Percentiles rank a stretch among this genome's conserved stretches.
phyloP scores from a whole-genome alignment of 2,329 filamentous ascomycete species.

The Penicillium capsulatum region DNA sequence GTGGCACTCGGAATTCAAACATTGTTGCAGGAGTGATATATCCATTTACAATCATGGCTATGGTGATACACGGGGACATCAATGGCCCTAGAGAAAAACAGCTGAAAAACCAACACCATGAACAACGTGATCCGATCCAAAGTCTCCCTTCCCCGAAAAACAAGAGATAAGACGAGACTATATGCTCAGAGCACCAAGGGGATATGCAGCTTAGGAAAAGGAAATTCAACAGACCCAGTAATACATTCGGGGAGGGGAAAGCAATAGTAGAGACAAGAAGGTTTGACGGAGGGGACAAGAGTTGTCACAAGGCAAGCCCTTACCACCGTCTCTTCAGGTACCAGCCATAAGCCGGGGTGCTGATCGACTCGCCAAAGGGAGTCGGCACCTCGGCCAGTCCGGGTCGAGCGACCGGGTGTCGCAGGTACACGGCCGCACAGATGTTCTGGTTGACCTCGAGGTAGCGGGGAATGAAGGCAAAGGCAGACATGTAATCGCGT shows the following conservation, averaged over 20 bases:
- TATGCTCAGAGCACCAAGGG: conserved; percentile 10
- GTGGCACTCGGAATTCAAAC: no score
- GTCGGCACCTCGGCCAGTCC: conserved; percentile 79
- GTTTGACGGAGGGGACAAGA: conserved; percentile 11
- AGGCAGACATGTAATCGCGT: conserved; percentile 79
- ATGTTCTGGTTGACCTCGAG: conserved; percentile 97
- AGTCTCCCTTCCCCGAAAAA: conserved; percentile 4
- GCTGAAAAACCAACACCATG: conserved; percentile 27
- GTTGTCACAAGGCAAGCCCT: conserved; percentile 10
- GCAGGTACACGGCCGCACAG: conserved; percentile 89
- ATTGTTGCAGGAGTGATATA: no score
- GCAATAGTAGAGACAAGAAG: conserved; percentile 21
- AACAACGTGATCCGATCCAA: conserved; percentile 19
- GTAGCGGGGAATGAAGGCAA: conserved; percentile 92
- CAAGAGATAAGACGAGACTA: conserved; percentile 3
- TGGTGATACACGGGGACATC: conserved; percentile 23
- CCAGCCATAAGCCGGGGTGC: conserved; percentile 87
- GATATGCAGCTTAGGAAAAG: conserved; percentile 21
- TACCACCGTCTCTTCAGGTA: conserved; percentile 75
- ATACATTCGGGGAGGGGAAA: conserved; percentile 28
- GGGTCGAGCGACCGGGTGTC: conserved; percentile 84
- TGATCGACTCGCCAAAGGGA: conserved; percentile 67
- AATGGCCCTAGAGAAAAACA: conserved; percentile 18
- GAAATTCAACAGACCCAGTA: conserved; percentile 32
- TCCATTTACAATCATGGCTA: conserved; percentile 27